Evolutionary conservation across 768 basidiomycete species (phyloP), one percentile per base, ranked within the genome.

Genomic region (Collybia mongolica): DNA sequence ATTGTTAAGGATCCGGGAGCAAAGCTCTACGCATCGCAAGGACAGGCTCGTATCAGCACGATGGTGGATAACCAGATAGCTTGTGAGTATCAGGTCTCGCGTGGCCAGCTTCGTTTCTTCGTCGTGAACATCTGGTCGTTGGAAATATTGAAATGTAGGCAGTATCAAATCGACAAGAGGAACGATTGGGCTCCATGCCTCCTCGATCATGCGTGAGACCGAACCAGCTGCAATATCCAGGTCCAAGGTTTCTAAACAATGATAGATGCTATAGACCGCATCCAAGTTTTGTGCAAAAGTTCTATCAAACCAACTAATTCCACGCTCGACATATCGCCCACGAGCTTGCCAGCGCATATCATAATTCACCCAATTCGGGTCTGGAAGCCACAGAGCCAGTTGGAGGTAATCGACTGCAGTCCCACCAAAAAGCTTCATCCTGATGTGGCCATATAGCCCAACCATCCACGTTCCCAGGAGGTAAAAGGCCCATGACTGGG

Each of bases 291-390:
- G 46, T 6, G 48, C 49, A 19, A 59, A 61, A 1, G 55, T 61
- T 44, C 55, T 52, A 26, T 57, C 46, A 26, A 56, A 53, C 60
- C 60, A 61, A 20, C 24, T 38, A 32, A 61, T 53, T 1, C 55
- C 60, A 5, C 54, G 51, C 39, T 59, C 55, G 24, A 55, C 51
- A 29, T 52, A 61, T 19, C 44, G 48, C 8, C 56, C 60, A 28
- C 53, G 54, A 14, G 29, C 54, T 29, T 57, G 60, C 60, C 58
- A 59, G 14, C 54, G 51, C 22, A 57, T 42, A 47, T 61, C 60
- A 40, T 54, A 56, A 23, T 55, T 55, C 3, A 59, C 54, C 60
- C 60, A 61, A 36, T 61, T 61, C 6, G 52, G 49, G 14, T 58
- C 55, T 23, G 57, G 54, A 28, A 52, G 48, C 60, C 58, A 61